A percentile compares a stretch with the other conserved stretches of the same genome.
Evolutionary conservation across 352 stramenopile genomes (phyloP).

Genomic region (Pythium rhizo-oryzae): DNA sequence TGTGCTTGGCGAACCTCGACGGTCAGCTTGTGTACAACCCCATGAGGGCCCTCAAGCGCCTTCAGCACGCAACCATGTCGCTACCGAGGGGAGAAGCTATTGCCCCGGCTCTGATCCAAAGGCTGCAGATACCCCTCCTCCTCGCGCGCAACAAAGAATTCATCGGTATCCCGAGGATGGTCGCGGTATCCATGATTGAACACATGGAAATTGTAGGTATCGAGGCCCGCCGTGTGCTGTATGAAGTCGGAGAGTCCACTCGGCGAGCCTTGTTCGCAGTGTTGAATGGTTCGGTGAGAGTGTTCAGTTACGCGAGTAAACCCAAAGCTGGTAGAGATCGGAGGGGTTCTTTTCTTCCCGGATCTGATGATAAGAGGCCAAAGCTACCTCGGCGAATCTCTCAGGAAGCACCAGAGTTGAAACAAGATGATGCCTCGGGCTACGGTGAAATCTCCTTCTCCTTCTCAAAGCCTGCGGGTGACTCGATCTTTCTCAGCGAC

Average conservation of each 20-base stretch:
- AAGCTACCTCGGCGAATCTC: conserved; percentile 27
- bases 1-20: conserved; percentile 37
- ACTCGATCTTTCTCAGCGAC: conserved; percentile 39
- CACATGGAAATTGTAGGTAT: conserved; percentile 21
- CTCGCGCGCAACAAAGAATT: conserved; percentile 9
- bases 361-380: conserved; percentile 24
- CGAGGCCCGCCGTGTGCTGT: conserved; percentile 23
- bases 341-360: conserved; percentile 5
- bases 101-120: conserved; percentile 8
- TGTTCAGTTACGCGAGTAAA: conserved; percentile 27
- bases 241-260: conserved; percentile 20
- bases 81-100: conserved; percentile 1
- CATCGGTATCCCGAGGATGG: conserved; percentile 14
- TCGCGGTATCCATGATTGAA: conserved; percentile 22
- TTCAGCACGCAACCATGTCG: conserved; percentile 24
- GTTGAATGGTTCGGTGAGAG: conserved; percentile 21
- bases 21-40: conserved; percentile 48
- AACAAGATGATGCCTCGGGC: background rate
- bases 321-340: conserved; percentile 12
- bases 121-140: conserved; percentile 9
- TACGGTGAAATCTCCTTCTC: background rate
- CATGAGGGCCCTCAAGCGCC: conserved; percentile 36
- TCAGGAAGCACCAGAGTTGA: conserved; percentile 11
- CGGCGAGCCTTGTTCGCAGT: conserved; percentile 19
- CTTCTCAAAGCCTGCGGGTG: conserved; percentile 35